Conservation (phyloP, 2,329 filamentous ascomycete genomes). For the Penicillium corylophilum region DNA sequence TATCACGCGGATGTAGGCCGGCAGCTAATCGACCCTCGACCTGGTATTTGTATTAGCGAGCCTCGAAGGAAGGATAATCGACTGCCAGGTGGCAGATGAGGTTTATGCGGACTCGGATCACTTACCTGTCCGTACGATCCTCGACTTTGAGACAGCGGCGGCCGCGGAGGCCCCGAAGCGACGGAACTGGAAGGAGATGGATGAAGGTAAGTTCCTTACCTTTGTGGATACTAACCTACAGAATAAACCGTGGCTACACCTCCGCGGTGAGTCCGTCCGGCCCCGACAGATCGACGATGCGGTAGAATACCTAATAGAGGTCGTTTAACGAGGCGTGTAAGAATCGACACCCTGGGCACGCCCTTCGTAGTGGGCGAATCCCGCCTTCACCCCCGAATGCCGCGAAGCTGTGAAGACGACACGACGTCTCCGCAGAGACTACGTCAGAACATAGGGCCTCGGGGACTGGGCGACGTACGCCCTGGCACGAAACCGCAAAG, state of each 20-base stretch:
- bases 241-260: neutral
- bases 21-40: constrained; percentile 3
- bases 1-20: neutral
- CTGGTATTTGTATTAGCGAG: neutral
- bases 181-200: constrained; percentile 1
- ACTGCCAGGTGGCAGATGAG: neutral
- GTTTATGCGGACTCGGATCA: constrained; percentile 4
- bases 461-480: too few species aligned
- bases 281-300: neutral
- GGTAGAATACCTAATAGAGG: neutral
- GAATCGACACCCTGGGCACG: neutral
- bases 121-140: constrained; percentile 1
- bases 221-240: neutral
- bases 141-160: neutral
- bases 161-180: neutral
- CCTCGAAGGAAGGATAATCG: neutral
- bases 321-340: neutral
- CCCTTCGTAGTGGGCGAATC: too few species aligned
- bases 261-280: neutral
- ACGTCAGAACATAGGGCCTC: neutral
- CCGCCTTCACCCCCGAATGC: too few species aligned
- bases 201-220: neutral
- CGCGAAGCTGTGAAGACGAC: too few species aligned
- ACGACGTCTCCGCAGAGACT: neutral
- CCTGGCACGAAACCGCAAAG: neutral